Base-by-base conservation (phyloP, 306 rosid genomes). In the Quercus variabilis region DNA sequence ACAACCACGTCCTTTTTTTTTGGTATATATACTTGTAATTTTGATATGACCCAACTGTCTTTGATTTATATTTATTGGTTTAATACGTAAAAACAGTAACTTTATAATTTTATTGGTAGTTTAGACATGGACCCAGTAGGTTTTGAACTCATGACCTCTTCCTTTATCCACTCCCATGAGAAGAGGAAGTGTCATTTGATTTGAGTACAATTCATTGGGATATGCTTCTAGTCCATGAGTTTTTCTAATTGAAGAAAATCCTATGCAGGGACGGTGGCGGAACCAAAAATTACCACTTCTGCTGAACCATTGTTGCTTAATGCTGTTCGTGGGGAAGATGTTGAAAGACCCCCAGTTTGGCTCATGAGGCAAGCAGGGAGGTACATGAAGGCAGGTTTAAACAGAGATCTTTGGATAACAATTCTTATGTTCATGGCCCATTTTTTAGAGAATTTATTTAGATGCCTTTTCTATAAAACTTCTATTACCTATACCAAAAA, bases 361-460 rank as follows among this genome's bases (percentile, higher is more conserved):
- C 95, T 95, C 69, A 95, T 95, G 99, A 90, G 99, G 85, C 99
- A 95, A 87, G 99, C 99, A 21, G 99, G 99, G 96, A 92, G 98
- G 93, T 94, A 94, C 85, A 94, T 94, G 98, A 94, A 94, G 98
- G 98, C 92, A 92, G 91, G 96, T 92, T 86, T 84, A 84, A 86
- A 43, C 79, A 70, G 72, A 79, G 26, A 46, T 33, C 20, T 81
- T 86, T 21, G 55, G 63, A 12, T 81, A 74, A 55, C 6, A 7
- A 18, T 28, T 17, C 67, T 80, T 19, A 55, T 55, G 26, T 77
- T 56, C 46, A 15, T 46, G 20, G 6, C 21, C 43, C 5, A 21
- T 35, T 8, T 67, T 76, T 3, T 11, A 54, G 15, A 55, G 17
- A 33, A 35, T 58, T 73, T 20, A 5, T 76, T 6, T 20, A 57